phyloP scores from a whole-genome alignment of 1,284 basidiomycete genomes.

The Leccinum griseonigrum region DNA sequence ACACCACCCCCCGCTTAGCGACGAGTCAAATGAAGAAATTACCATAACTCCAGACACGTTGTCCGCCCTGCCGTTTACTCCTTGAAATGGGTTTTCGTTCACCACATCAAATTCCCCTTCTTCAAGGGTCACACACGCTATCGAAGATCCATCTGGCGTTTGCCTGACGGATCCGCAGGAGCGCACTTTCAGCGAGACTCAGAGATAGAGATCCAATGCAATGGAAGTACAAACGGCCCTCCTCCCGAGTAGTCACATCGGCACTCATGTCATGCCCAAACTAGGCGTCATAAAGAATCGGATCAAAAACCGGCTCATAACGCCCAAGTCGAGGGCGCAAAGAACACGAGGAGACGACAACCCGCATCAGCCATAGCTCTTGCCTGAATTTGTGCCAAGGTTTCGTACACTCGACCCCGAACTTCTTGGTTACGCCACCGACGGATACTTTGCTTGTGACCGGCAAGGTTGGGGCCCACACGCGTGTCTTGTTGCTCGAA shows the following conservation, averaged over 20 bases:
- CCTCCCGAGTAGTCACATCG: neutral
- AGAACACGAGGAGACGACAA: constrained; percentile 2
- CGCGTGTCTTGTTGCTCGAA: neutral
- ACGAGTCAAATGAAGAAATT: constrained; percentile 12
- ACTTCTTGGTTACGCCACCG: neutral
- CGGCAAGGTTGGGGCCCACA: neutral
- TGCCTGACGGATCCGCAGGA: constrained; percentile 1
- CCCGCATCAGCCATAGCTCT: neutral
- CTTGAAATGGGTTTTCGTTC: neutral
- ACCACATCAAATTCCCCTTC: neutral
- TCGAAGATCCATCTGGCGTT: neutral
- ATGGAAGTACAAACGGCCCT: neutral
- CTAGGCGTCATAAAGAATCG: neutral
- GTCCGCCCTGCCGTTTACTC: neutral
- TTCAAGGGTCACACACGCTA: constrained; percentile 6
- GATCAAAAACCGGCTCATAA: neutral
- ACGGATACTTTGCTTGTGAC: neutral
- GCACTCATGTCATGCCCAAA: neutral
- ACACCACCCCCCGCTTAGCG: constrained; percentile 4
- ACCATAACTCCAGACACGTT: constrained; percentile 18
- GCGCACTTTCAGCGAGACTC: constrained; percentile 17
- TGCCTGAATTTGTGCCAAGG: neutral
- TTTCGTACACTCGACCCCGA: neutral
- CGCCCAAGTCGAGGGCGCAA: constrained; percentile 2
- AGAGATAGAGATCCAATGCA: neutral